Evolutionary conservation across 2,329 filamentous ascomycete species (phyloP), one percentile per base, ranked within the genome.

Genomic region (Microsporum ferrugineum): DNA sequence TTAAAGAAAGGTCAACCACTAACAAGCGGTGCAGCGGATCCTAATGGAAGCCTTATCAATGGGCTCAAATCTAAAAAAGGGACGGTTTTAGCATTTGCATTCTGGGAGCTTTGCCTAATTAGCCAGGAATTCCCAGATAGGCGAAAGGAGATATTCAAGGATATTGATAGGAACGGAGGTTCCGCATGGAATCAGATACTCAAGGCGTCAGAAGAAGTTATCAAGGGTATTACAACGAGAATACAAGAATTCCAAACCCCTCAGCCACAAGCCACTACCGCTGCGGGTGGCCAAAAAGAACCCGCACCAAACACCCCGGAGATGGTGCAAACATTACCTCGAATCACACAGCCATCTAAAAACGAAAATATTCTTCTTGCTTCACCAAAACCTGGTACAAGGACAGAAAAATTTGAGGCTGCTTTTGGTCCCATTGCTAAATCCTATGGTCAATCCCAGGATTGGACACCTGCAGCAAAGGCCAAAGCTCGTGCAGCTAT

Each of bases 71-170:
- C 87, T 65, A 94, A 91, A 75, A 94, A 92, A 72, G 80, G 89
- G 6, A 79, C 88, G 7, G 84, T 89, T 63, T 86, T 84, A 82
- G 82, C 84, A 0, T 95, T 95, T 72, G 91, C 92, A 14, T 88
- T 95, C 73, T 96, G 91, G 91, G 92, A 97, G 70, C 78, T 96
- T 33, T 84, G 85, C 34, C 80, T 89, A 61, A 95, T 96, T 66
- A 86, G 88, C 41, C 82, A 87, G 61, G 82, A 84, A 60, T 91
- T 88, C 64, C 80, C 86, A 14, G 80, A 84, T n/a, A 85, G 91
- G 38, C 84, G 92, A 59, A 88, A 87, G 72, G 83, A 84, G 23
- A 89, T 97, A 60, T 96, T 89, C 73, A 84, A 86, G 62, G 92
- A 97, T 67, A 88, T 96, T 63, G 89, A 95, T 66, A 87, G 91